phyloP scores from a whole-genome alignment of 2,329 filamentous ascomycete genomes.

The Hymenoscyphus scutula region DNA sequence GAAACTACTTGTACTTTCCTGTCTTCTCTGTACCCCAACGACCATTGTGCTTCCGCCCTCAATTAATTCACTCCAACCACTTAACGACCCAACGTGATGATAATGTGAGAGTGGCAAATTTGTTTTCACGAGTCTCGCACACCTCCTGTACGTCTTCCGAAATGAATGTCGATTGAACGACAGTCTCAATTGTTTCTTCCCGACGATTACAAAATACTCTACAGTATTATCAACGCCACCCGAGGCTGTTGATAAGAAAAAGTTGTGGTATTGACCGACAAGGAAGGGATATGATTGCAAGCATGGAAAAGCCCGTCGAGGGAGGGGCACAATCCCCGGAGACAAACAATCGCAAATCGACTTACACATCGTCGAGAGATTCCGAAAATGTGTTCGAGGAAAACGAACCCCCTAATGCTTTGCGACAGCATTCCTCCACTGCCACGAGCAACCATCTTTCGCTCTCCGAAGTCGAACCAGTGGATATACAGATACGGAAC shows the following conservation, averaged over 20 bases:
- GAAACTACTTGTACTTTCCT: not conserved
- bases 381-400: constrained; percentile 8
- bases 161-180: not conserved
- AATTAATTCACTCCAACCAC: not conserved
- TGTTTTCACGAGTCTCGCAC: not conserved
- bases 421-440: constrained; percentile 18
- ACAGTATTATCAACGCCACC: not conserved
- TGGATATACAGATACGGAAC: constrained; percentile 52
- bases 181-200: not conserved
- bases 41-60: not conserved
- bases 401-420: not conserved
- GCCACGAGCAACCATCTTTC: constrained; percentile 33
- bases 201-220: not conserved
- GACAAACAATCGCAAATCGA: not conserved
- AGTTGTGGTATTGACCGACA: not conserved
- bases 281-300: not conserved
- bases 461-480: constrained; percentile 51
- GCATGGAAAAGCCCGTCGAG: not conserved
- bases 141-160: not conserved
- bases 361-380: constrained; percentile 1
- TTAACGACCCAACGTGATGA: not conserved
- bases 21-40: not conserved
- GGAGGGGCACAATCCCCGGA: not conserved
- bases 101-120: not conserved
- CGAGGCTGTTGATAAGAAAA: not conserved